Evolutionary conservation across 2,329 filamentous ascomycete genomes (phyloP), one percentile per base, ranked within the genome.

Genomic region (Xylariaceae sp.): DNA sequence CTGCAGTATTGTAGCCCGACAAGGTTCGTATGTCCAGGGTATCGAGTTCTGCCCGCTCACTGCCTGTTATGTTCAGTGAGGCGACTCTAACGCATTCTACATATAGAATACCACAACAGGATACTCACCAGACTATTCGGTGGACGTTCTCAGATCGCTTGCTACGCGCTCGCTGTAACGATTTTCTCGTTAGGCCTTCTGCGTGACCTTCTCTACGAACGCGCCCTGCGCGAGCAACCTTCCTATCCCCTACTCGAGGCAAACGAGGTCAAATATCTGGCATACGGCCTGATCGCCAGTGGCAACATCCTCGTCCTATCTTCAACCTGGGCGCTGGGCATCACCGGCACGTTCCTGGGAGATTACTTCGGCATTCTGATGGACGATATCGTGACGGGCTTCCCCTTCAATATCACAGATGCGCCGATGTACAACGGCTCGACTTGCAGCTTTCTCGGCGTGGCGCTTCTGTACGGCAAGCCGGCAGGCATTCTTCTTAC

Each of bases 321-420:
- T 32, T 95, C 90, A 59, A 98, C 96, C 77, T 97, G 87, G 86
- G 89, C 88, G 32, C 86, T 99, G 41, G 95, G 95, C 55, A 86
- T 99, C 69, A 97, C 92, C 0, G 95, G 95, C 61, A 99, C 95
- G 40, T 99, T 97, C 73, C 81, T 99, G 37, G 95, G 95, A 66
- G 95, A 99, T 79, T 99, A 99, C 81, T 99, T 98, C 72, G 95
- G 95, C 66, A 97, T 98, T 73, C 81, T 99, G 64, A 96, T 97
- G 92, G 93, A 98, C 72, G 79, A 89, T 65, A 93, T 93, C 68
- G 93, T 99, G 50, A 96, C 92, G 12, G 89, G 90, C 14, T 99
- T 99, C 73, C 95, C 95, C 2, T 99, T 99, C 82, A 98, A 90
- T 75, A 83, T 98, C 59, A 93, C 89, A 52, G 85, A 86, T 63